These are phyloP conservation scores for Ophiostoma sp. DNA, from an alignment of 2,329 filamentous ascomycete species.

Conservation along the genomic window DNA sequence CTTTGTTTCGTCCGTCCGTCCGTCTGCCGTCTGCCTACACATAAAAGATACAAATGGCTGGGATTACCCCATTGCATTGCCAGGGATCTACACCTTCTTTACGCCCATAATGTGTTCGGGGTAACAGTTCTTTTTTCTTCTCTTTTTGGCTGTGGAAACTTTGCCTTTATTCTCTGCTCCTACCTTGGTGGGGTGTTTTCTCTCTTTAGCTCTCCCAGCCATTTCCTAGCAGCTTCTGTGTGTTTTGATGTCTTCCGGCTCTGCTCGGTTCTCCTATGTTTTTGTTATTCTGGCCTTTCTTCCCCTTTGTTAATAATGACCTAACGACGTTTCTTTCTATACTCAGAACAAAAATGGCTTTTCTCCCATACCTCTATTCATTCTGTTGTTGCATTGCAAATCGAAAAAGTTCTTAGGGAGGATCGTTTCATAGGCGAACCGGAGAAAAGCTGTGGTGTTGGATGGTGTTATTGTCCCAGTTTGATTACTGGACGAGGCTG, in stretches of 20 bases:
- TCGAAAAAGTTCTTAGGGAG: neutral
- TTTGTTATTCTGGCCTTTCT: neutral
- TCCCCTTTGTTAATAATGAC: constrained; percentile 20
- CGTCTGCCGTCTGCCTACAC: neutral
- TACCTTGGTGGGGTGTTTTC: neutral
- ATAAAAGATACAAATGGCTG: neutral
- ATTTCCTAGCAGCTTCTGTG: neutral
- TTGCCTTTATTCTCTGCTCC: constrained; percentile 3
- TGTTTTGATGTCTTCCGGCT: neutral
- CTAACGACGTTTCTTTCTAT: constrained; percentile 21
- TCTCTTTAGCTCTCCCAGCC: neutral
- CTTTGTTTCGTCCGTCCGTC: neutral
- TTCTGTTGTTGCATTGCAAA: neutral
- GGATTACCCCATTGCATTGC: neutral
- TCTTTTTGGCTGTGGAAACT: constrained; percentile 2
- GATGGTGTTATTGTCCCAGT: too few species aligned
- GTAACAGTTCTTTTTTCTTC: constrained; percentile 11
- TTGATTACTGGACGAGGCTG: too few species aligned
- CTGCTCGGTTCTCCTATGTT: constrained; percentile 9
- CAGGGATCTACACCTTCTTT: neutral
- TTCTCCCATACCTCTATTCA: neutral
- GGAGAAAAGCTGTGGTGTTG: neutral
- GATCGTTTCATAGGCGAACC: neutral
- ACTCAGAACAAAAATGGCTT: constrained; percentile 19
- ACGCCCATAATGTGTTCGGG: constrained; percentile 9